Base-by-base conservation (phyloP, 768 basidiomycete species). In the Roridomyces roridus region DNA sequence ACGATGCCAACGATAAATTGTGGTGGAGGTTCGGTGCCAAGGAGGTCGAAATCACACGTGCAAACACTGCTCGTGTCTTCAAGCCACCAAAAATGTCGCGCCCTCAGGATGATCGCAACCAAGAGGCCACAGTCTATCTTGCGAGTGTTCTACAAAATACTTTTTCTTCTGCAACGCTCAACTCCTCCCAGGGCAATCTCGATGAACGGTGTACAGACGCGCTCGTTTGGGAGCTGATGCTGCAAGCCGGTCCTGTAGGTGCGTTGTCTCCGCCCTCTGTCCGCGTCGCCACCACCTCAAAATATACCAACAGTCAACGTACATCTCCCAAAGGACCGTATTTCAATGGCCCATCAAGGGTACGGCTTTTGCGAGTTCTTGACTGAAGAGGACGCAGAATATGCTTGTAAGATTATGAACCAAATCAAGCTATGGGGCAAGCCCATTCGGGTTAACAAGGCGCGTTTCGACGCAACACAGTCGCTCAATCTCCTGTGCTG, bases 331-430 rank as follows among this genome's bases (percentile, higher is more conserved):
- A 99, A 98, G 77, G 97, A 99, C 75, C 88, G 97, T 65, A 93
- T 99, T 53, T 97, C 95, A 12, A 96, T 96, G 92, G 83, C 92
- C 1, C 97, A 98, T 71, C 97, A 99, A 76, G 97, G 97, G 43
- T 99, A 98, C 76, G 97, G 97, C 36, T 99, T 99, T 78, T 98
- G 96, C 84, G 97, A 99, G 80, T 98, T 99, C 74, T 79, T 96
- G 74, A 95, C 95, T 35, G 96, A 98, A 78, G 96, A 97, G 73
- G 97, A 98, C 77, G 95, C 97, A 60, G 97, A 99, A 75, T 99
- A 99, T 74, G 96, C 95, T 55, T 98, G 96, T 84, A 97, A 98
- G 82, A 98, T 98, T 66, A 98, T 98, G 96, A 99, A 99, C 72
- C 96, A 98, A 81, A 98, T 99, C 71, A 99, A 99, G 75, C 74